Evolutionary conservation across 768 basidiomycete species (phyloP), one percentile per base, ranked within the genome.

Genomic region (Amanita molliuscula): DNA sequence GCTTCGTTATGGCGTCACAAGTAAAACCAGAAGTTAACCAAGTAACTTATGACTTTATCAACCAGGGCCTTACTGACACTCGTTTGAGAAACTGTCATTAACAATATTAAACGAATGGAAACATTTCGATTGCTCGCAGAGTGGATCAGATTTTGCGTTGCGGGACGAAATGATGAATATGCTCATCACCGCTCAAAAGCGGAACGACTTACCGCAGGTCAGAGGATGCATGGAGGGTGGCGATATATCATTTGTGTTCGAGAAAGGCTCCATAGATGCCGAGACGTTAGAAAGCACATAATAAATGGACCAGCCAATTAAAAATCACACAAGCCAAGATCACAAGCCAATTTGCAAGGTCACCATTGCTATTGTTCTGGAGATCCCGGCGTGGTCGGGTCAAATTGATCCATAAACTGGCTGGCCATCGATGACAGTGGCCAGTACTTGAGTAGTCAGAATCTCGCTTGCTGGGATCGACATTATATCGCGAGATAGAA

Each of bases 401-500:
- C 21, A 20, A 11, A 15, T 51, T 61, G 45, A 67, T 37, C 74
- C 73, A 53, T 68, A 76, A 47, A 74, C 69, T 20, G 62, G 54
- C 52, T 64, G 55, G 25, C 92, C 93, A 58, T 92, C 91, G 6
- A 96, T 78, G 47, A 84, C 79, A 23, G 91, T 94, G 5, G 81
- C 77, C 16, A 78, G 62, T 35, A 90, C 86, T 54, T 74, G 72
- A 5, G 88, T 84, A 16, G 69, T 59, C 25, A 93, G 71, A 29
- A 96, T 81, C 41, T 79, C 69, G 41, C 69, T 57, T 2, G 63
- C 62, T 2, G 79, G 71, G 10, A 91, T 64, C 11, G 66, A 66
- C 83, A 94, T 85, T 55, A 95, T 84, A 62, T 96, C 82, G 53
- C 78, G 78, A 5, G 86, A 85, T 52, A 93, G 73, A 13, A 96